A percentile compares a stretch with the other conserved stretches of the same genome.
These are phyloP conservation scores for Neoascochyta sp. DNA, from an alignment of 2,329 filamentous ascomycete genomes.

Conservation along the genomic window DNA sequence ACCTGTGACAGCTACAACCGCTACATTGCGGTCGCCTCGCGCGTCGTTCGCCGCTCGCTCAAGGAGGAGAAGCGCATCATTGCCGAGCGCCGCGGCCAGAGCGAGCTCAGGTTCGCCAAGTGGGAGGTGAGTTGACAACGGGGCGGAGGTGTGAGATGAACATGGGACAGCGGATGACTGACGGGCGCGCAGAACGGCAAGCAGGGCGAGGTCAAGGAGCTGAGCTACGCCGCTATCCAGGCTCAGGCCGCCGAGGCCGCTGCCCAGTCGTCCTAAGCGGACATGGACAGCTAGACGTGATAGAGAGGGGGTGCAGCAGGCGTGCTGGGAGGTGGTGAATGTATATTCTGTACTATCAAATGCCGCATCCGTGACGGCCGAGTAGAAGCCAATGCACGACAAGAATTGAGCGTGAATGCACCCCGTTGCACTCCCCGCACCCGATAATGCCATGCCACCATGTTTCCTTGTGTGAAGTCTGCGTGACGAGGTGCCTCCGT, in stretches of 20 bases:
- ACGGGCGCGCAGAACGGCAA: slow-evolving; percentile 75
- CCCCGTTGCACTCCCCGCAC: not conserved
- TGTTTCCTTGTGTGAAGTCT: slow-evolving; percentile 7
- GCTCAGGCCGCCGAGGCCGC: slow-evolving; percentile 38
- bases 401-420: slow-evolving; percentile 19
- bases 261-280: slow-evolving; percentile 41
- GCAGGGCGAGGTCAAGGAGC: slow-evolving; percentile 78
- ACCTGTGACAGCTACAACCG: slow-evolving; percentile 83
- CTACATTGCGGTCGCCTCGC: slow-evolving; percentile 93
- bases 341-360: slow-evolving; percentile 40
- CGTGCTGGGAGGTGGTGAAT: slow-evolving; percentile 16
- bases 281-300: slow-evolving; percentile 3
- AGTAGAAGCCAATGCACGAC: slow-evolving; percentile 28
- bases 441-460: too few relatives aligned
- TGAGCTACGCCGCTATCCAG: slow-evolving; percentile 55
- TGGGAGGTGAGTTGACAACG: slow-evolving; percentile 73
- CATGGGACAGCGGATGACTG: slow-evolving; percentile 30
- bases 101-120: slow-evolving; percentile 86
- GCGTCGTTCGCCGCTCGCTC: slow-evolving; percentile 91
- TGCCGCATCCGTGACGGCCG: slow-evolving; percentile 13
- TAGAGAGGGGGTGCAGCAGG: slow-evolving; percentile 5
- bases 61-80: slow-evolving; percentile 88
- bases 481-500: slow-evolving; percentile 5
- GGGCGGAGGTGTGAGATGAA: slow-evolving; percentile 6
- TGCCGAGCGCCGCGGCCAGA: slow-evolving; percentile 86